These are phyloP conservation scores for Fusarium phyllophilum DNA, from an alignment of 2,329 filamentous ascomycete genomes.

Conservation along the genomic window DNA sequence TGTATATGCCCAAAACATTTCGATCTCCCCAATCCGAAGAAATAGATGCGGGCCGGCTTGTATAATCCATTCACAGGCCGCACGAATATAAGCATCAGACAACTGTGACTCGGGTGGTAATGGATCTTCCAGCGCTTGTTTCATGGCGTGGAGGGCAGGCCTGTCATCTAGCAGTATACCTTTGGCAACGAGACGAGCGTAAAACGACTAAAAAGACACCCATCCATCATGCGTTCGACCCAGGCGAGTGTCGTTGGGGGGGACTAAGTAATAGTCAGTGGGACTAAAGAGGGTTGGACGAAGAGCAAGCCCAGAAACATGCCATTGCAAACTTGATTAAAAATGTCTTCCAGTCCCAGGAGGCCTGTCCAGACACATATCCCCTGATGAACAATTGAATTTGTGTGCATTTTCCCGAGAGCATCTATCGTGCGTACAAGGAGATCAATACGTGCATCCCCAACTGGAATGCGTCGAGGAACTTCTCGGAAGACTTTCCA, in stretches of 20 bases:
- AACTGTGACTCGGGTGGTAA: slow-evolving; percentile 16
- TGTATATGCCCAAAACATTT: slow-evolving; percentile 27
- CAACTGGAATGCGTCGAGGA: background rate
- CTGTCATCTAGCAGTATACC: slow-evolving; percentile 38
- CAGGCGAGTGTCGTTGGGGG: background rate
- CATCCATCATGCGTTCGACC: slow-evolving; percentile 29
- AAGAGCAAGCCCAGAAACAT: background rate
- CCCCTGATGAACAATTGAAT: background rate
- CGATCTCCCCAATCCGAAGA: slow-evolving; percentile 1
- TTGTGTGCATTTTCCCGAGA: background rate
- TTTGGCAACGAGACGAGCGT: slow-evolving; percentile 44
- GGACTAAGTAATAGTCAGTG: background rate
- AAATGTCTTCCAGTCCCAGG: background rate
- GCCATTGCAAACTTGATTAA: background rate
- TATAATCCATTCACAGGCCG: slow-evolving; percentile 45
- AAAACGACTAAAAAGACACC: slow-evolving; percentile 49
- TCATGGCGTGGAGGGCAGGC: slow-evolving; percentile 47
- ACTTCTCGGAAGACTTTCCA: background rate
- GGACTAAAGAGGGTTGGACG: background rate
- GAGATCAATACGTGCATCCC: background rate
- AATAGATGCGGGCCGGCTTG: slow-evolving; percentile 45
- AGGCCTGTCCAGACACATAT: background rate
- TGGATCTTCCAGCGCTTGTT: slow-evolving; percentile 44
- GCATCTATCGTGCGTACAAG: background rate
- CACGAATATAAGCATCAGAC: slow-evolving; percentile 35